Evolutionary conservation across 495 filamentous ascomycete species (phyloP), one percentile per base, ranked within the genome.

Genomic region (Podospora appendiculata): DNA sequence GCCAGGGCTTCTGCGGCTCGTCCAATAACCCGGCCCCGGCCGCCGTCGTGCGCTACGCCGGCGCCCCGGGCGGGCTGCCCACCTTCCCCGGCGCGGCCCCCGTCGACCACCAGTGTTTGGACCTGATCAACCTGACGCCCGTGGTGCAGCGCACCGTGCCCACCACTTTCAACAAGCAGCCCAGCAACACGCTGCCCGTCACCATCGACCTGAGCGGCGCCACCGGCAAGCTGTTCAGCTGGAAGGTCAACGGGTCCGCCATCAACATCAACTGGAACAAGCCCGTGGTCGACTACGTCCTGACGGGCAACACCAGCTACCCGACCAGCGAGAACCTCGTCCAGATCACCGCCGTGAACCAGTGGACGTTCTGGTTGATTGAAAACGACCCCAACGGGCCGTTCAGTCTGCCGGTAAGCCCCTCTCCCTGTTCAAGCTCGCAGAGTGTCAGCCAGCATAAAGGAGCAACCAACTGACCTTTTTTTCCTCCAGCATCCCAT

Each of bases 321-420:
- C 69, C 70, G 4, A 34, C 45, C 4, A 41, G 52, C 0, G 63
- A 74, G 33, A 77, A 77, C 53, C 54, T 76, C 12, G 58, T 72
- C 13, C 33, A 56, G 5, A 56, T 73, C 17, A 50, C 69, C 41
- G 45, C 54, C 6, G 61, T 58, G 8, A 61, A 79, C 47, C 44
- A 70, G 54, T 80, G 76, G 77, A 64, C 65, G 7, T 80, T 76
- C 64, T 73, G 76, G 67, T 59, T 79, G 6, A 68, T 82, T 42
- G 65, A 75, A 59, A 75, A 77, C 57, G 70, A 77, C 48, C 81
- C 84, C 45, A 52, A 57, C n/a, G 61, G 50, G 16, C 10, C 32
- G 25, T 53, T 67, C 42, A 54, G 50, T 25, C 40, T 70, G 33
- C 66, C 67, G 55, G 61, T 57, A 55, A 51, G 56, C 8, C 10